Base-by-base conservation (phyloP, 2,329 filamentous ascomycete species). In the Colletotrichum magnum region DNA sequence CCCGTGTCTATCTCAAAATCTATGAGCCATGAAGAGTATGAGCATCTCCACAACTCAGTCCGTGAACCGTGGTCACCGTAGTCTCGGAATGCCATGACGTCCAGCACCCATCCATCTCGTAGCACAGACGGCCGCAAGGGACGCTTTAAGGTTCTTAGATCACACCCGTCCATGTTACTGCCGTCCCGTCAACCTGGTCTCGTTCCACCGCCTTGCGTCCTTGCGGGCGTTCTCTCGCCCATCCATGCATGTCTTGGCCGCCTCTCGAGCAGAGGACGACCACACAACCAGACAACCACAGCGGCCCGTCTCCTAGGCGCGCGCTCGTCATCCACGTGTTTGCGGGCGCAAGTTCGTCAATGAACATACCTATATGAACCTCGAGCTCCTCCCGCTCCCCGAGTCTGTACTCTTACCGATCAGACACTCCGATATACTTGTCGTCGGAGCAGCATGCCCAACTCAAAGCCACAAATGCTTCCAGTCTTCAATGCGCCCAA, bases 281-380 rank as follows among this genome's bases (percentile, higher is more conserved):
- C 32, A 36, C 32, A 36, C 28, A 9, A 50, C 45, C 21, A 61
- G 21, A 24, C 43, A 21, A 4, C 13, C 28, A 32, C 21, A 24
- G 39, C n/a, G 47, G 18, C n/a, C 24, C 13, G 15, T 36, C 45
- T 16, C 56, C 47, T 45, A 12, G 24, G 41, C 63, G 54, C 53
- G 28, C 62, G 10, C 32, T 53, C 21, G 15, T 15, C n/a, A 6
- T 41, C 57, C 69, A 70, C 69, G 67, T 71, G 67, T 48, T 50
- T 70, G 67, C 69, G 62, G 69, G 61, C 69, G 69, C 58, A 62
- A 32, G 9, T 18, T 28, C 1, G 13, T 3, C 15, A 28, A 58
- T 32, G 21, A 39, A 28, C 24, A 48, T 58, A 28, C 24, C 18
- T 58, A 56, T 90, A 90, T 3, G 32, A 36, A 36, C 32, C 32